A percentile compares a stretch with the other conserved stretches of the same genome.
Conservation (phyloP, 352 stramenopile species). For the Pythium grandisporangium region DNA sequence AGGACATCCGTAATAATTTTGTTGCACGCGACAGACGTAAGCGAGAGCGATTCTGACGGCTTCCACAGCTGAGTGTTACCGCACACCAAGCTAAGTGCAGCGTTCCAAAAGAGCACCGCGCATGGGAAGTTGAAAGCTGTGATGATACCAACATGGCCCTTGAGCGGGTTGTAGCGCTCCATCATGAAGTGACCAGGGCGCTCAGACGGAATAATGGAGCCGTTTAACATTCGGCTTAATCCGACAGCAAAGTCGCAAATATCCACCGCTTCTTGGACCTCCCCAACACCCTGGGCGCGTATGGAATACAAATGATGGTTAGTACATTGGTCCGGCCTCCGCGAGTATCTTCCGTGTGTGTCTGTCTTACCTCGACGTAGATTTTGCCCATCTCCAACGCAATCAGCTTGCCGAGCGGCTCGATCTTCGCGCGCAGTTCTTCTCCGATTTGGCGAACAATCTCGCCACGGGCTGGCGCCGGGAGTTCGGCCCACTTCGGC, state of each 20-base stretch:
- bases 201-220: constrained; percentile 87
- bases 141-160: constrained; percentile 90
- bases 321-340: too few relatives aligned
- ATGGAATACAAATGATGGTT: too few relatives aligned
- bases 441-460: constrained; percentile 90
- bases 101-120: constrained; percentile 89
- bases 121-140: constrained; percentile 93
- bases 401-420: constrained; percentile 86
- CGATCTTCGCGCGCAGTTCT: constrained; percentile 82
- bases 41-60: constrained; percentile 81
- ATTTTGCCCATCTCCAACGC: constrained; percentile 93
- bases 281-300: constrained; percentile 76
- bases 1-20: constrained; percentile 88
- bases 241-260: constrained; percentile 93
- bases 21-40: constrained; percentile 86
- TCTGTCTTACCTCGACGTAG: constrained; percentile 54
- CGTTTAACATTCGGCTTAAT: constrained; percentile 83
- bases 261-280: constrained; percentile 92
- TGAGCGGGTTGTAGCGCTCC: constrained; percentile 90
- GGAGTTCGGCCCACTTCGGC: constrained; percentile 73
- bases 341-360: too few relatives aligned
- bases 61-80: constrained; percentile 93
- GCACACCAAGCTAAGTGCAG: constrained; percentile 82
- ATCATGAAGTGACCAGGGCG: constrained; percentile 90
- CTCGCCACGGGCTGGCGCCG: constrained; percentile 83